phyloP scores from a whole-genome alignment of 2,329 filamentous ascomycete species.

The Penicillium sp. region DNA sequence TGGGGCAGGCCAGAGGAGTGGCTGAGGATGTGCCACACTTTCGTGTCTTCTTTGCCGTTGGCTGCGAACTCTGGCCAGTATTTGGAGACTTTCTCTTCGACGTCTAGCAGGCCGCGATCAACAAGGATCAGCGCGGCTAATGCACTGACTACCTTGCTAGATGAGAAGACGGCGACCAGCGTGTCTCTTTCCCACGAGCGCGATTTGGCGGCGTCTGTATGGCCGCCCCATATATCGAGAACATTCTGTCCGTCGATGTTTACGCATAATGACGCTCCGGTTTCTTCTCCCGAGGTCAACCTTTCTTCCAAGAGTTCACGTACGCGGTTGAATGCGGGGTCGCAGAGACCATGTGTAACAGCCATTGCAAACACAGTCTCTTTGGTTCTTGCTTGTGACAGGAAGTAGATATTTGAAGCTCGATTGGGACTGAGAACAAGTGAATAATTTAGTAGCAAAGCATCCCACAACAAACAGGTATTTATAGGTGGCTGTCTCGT shows the following conservation, averaged over 20 bases:
- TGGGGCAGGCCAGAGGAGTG: slow-evolving; percentile 21
- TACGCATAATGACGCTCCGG: slow-evolving; percentile 46
- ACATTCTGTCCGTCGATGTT: slow-evolving; percentile 51
- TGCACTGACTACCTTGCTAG: slow-evolving; percentile 26
- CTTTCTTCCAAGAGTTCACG: slow-evolving; percentile 35
- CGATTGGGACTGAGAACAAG: too few species aligned
- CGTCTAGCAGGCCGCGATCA: slow-evolving; percentile 27
- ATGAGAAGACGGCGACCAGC: slow-evolving; percentile 28
- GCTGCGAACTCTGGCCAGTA: slow-evolving; percentile 37
- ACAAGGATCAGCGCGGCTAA: slow-evolving; percentile 26
- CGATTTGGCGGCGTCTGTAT: slow-evolving; percentile 26
- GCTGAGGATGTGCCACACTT: slow-evolving; percentile 27
- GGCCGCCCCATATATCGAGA: slow-evolving; percentile 44
- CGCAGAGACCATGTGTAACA: slow-evolving; percentile 36
- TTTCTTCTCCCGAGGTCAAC: slow-evolving; percentile 41
- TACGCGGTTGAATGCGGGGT: slow-evolving; percentile 39
- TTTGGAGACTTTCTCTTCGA: slow-evolving; percentile 25
- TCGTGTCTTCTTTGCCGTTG: slow-evolving; percentile 31
- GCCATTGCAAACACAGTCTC: slow-evolving; percentile 14
- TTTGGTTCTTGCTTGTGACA: neutral
- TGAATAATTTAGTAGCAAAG: too few species aligned
- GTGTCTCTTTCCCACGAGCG: slow-evolving; percentile 39
- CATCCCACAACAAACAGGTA: too few species aligned
- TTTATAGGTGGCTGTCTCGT: too few species aligned
- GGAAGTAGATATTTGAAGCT: neutral